Percentiles rank a stretch among this genome's conserved stretches.
phyloP scores from a whole-genome alignment of 192 early-diverging fungal species.

The Pecoramyces ruminantium region DNA sequence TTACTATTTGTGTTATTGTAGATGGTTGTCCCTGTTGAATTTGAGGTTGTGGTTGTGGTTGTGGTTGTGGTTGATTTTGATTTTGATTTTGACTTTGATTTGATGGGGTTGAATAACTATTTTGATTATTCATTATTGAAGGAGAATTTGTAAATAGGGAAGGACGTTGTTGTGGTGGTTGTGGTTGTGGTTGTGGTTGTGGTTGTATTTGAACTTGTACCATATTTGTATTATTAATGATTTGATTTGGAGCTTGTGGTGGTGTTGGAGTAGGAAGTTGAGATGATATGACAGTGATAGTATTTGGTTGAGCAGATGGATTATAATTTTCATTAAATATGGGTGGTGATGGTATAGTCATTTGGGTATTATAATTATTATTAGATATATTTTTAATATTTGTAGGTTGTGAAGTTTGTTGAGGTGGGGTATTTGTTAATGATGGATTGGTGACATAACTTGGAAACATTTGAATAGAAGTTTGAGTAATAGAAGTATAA shows the following conservation, averaged over 20 bases:
- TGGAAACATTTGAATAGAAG: neutral
- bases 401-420: neutral
- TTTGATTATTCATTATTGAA: too few species aligned
- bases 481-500: neutral
- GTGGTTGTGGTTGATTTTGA: too few species aligned
- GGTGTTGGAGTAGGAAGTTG: neutral
- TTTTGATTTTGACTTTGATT: too few species aligned
- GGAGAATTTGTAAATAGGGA: too few species aligned
- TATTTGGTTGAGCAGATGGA: neutral
- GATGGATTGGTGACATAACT: neutral
- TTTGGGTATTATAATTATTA: neutral
- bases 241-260: neutral
- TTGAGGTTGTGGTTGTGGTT: too few species aligned
- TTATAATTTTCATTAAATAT: neutral
- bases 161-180: too few species aligned
- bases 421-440: neutral
- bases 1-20: too few species aligned
- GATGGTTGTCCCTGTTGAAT: too few species aligned
- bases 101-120: too few species aligned
- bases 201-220: too few species aligned
- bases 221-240: neutral
- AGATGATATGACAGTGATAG: neutral
- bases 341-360: neutral
- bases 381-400: neutral
- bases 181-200: too few species aligned